phyloP scores from a whole-genome alignment of 192 early-diverging fungal genomes.

The Umbelopsis isabellina region DNA sequence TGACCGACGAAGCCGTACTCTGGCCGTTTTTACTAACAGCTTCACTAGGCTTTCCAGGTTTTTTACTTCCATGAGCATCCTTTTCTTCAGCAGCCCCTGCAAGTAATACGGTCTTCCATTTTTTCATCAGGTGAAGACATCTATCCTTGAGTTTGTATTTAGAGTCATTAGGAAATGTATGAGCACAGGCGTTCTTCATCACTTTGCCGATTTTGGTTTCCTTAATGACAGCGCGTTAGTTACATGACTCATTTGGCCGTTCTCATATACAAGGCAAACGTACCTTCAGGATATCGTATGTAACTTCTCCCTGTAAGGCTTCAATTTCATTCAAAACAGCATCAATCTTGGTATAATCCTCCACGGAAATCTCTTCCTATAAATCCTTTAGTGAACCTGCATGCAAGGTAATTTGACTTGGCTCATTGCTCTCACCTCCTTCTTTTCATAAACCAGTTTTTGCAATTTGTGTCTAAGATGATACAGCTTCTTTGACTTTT shows the following conservation, averaged over 20 bases:
- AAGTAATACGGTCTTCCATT: slow-evolving; percentile 31
- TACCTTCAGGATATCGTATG: slow-evolving; percentile 34
- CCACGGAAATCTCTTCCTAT: slow-evolving; percentile 34
- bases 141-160: slow-evolving; percentile 29
- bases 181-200: slow-evolving; percentile 33
- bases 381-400: background rate
- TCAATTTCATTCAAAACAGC: slow-evolving; percentile 32
- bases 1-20: background rate
- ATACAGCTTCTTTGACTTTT: slow-evolving; percentile 32
- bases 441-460: slow-evolving; percentile 35
- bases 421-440: slow-evolving; percentile 24
- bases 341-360: slow-evolving; percentile 33
- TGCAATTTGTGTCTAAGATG: slow-evolving; percentile 36
- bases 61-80: background rate
- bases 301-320: slow-evolving; percentile 24
- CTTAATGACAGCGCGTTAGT: slow-evolving; percentile 6
- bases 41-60: background rate
- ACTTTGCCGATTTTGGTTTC: slow-evolving; percentile 44
- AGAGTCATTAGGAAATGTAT: slow-evolving; percentile 27
- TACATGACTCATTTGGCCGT: background rate
- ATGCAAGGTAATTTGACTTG: background rate
- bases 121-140: slow-evolving; percentile 30
- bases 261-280: background rate
- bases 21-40: background rate
- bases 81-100: slow-evolving; percentile 10